Base-by-base conservation (phyloP, 768 basidiomycete species). In the Crassisporium funariophilum region DNA sequence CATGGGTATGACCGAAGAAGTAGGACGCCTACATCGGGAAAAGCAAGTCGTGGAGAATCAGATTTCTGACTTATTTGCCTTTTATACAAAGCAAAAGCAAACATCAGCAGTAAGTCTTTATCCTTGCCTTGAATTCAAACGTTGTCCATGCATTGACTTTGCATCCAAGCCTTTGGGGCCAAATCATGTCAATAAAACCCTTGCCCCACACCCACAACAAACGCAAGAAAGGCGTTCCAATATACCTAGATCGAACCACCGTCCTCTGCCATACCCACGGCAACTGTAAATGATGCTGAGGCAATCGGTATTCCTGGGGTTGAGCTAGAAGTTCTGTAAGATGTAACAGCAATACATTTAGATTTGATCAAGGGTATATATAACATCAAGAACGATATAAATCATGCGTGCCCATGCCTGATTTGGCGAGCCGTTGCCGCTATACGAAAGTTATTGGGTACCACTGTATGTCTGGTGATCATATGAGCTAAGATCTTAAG, bases 341-440 rank as follows among this genome's bases (percentile, higher is more conserved):
- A n/a, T n/a, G n/a, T n/a, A n/a, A n/a, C n/a, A n/a, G n/a, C n/a
- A n/a, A n/a, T n/a, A n/a, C n/a, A n/a, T n/a, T n/a, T n/a, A n/a
- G n/a, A n/a, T n/a, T n/a, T 31, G 29, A n/a, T 3, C 5, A 31
- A 31, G 29, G 29, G 29, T 46, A 39, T 44, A 37, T 25, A 24
- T 16, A 27, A 23, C 33, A 35, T 22, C 31, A 37, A 24, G 15
- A 27, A 35, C 25, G 17, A 15, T 33, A 43, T 33, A 15, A 36
- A 35, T 40, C 42, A 54, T 50, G 41, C 35, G 43, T 61, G 57
- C 22, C 55, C 56, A 43, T 66, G 59, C 47, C 69, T 68, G 55
- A 91, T 90, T 47, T 65, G 75, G 34, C 88, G 79, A 31, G 88
- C 88, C 10, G 88, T 91, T 3, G 88, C 88, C 21, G 87, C 88